Evolutionary conservation across 306 rosid species (phyloP).

Genomic region (Prunus fruticosa): DNA sequence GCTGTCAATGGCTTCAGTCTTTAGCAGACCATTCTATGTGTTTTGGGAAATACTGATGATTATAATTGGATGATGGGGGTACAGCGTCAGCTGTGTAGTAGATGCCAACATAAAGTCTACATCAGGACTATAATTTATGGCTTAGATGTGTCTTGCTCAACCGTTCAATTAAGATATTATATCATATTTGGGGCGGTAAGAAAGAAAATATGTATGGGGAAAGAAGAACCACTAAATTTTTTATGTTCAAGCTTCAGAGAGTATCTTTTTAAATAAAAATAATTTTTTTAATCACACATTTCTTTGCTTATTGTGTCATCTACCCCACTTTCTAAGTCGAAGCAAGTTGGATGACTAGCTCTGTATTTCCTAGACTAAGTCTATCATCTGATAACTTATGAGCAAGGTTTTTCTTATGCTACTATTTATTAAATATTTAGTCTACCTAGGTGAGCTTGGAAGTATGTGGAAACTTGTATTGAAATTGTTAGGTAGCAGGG

Average conservation of each 20-base stretch:
- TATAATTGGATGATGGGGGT: conserved; percentile 15
- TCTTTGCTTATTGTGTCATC: background rate
- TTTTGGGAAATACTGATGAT: conserved; percentile 7
- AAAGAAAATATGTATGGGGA: conserved; percentile 2
- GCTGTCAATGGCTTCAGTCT: conserved; percentile 18
- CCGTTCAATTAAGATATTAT: conserved; percentile 5
- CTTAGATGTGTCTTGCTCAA: conserved; percentile 22
- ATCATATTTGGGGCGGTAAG: conserved; percentile 11
- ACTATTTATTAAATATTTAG: background rate
- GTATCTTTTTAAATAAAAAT: background rate
- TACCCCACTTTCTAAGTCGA: background rate
- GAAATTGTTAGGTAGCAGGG: background rate
- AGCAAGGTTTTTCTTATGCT: background rate
- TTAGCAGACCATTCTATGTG: conserved; percentile 12
- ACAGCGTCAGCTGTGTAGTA: conserved; percentile 33
- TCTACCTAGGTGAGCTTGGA: background rate
- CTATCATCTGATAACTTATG: background rate
- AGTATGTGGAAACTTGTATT: background rate
- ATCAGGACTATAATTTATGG: conserved; percentile 22
- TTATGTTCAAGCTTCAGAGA: background rate
- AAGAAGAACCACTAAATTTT: conserved; percentile 18
- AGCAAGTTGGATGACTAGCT: background rate
- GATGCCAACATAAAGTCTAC: conserved; percentile 29
- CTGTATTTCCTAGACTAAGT: background rate
- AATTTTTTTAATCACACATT: background rate